phyloP scores from a whole-genome alignment of 805 yeast genomes.

The Scheffersomyces stipitis region DNA sequence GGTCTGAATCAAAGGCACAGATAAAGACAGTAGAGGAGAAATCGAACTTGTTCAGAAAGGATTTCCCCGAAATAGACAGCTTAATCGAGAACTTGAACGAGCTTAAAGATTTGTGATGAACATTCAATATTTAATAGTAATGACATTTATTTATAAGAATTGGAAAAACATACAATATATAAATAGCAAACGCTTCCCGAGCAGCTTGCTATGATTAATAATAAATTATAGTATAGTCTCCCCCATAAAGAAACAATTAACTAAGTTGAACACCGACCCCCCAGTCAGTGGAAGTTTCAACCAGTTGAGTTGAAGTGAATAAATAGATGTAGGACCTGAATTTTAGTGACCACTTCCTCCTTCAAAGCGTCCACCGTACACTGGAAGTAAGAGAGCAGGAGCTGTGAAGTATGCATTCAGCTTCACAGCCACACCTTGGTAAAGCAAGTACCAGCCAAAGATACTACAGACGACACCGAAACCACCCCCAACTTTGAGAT shows the following conservation, averaged over 20 bases:
- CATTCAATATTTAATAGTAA: no score
- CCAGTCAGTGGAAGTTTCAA: not conserved
- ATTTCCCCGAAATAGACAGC: constrained; percentile 41
- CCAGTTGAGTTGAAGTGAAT: no score
- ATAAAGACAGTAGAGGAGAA: constrained; percentile 25
- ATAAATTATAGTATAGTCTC: not conserved
- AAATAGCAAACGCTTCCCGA: not conserved
- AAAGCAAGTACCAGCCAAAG: constrained; percentile 26
- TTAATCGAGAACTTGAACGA: constrained; percentile 37
- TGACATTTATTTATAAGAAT: not conserved
- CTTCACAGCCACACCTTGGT: constrained; percentile 23
- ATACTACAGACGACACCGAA: constrained; percentile 22
- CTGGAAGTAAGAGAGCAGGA: constrained; percentile 21
- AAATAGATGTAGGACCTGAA: no score
- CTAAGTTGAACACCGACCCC: not conserved
- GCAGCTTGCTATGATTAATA: no score
- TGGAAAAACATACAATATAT: not conserved
- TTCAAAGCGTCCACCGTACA: no score
- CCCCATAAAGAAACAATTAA: not conserved
- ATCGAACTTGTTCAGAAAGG: constrained; percentile 32
- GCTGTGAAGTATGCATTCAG: constrained; percentile 26
- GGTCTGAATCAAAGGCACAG: not conserved
- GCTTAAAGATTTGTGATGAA: constrained; percentile 21
- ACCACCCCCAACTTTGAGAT: constrained; percentile 21
- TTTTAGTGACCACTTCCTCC: no score